Percentiles rank a stretch among this genome's conserved stretches.
phyloP scores from a whole-genome alignment of 257 asterid genomes.

The Solanum sejunctum region DNA sequence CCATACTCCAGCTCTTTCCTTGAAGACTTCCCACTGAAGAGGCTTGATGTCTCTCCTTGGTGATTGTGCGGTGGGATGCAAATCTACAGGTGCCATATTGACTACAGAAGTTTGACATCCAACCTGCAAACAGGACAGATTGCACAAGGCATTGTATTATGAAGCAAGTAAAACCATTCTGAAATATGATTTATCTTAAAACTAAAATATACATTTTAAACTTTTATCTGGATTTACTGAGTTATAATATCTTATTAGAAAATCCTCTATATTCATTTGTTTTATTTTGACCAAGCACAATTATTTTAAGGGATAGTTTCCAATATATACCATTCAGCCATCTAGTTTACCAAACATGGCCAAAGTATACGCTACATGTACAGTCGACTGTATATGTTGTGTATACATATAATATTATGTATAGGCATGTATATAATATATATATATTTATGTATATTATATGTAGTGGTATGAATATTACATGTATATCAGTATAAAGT shows the following conservation, averaged over 20 bases:
- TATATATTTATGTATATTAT: too few species aligned
- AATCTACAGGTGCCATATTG: slow-evolving; percentile 62
- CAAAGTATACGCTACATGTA: too few species aligned
- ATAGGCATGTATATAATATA: too few species aligned
- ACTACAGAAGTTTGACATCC: slow-evolving; percentile 55
- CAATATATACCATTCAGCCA: too few species aligned
- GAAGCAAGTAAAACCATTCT: neutral
- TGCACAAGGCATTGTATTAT: neutral
- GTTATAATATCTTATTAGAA: neutral
- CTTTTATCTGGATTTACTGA: neutral
- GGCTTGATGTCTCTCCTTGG: slow-evolving; percentile 38
- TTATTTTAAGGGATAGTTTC: too few species aligned
- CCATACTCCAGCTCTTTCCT: slow-evolving; percentile 70
- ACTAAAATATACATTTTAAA: neutral
- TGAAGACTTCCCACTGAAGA: slow-evolving; percentile 64
- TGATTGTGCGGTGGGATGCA: slow-evolving; percentile 33
- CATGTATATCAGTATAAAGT: too few species aligned
- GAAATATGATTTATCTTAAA: neutral
- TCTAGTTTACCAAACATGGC: too few species aligned
- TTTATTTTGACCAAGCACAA: neutral
- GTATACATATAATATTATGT: too few species aligned
- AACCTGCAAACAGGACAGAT: slow-evolving; percentile 27
- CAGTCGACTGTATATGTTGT: too few species aligned
- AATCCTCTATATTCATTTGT: neutral
- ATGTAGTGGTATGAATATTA: too few species aligned